A percentile compares a stretch with the other conserved stretches of the same genome.
These are phyloP conservation scores for Yamadazyma atmosphaerica DNA, from an alignment of 1,139 yeast genomes.

Conservation along the genomic window DNA sequence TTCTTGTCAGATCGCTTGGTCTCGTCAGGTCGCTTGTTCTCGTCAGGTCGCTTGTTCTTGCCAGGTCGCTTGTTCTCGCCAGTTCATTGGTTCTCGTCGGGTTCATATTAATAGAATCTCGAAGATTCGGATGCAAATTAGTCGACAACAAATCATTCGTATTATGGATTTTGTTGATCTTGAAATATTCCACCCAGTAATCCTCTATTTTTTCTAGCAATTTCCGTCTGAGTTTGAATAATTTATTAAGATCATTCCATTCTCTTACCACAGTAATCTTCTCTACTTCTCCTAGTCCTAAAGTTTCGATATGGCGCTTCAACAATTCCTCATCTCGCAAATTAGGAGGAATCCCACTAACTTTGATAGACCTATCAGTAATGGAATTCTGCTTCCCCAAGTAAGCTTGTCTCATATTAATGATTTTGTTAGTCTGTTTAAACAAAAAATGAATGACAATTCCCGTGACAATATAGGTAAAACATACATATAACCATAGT, in stretches of 20 bases:
- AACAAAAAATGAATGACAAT: conserved; percentile 35
- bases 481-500: conserved; percentile 42
- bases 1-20: no score
- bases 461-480: conserved; percentile 43
- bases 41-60: conserved; percentile 5
- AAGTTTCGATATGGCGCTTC: conserved; percentile 69
- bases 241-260: conserved; percentile 70
- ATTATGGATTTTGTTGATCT: conserved; percentile 32
- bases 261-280: conserved; percentile 78
- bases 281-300: conserved; percentile 80
- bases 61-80: no score
- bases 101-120: conserved; percentile 28
- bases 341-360: conserved; percentile 65
- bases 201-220: conserved; percentile 62
- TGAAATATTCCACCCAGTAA: conserved; percentile 75
- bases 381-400: conserved; percentile 45
- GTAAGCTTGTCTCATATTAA: conserved; percentile 41
- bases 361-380: conserved; percentile 47
- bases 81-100: no score
- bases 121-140: conserved; percentile 27
- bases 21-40: neutral
- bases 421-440: conserved; percentile 36
- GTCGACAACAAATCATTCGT: conserved; percentile 30
- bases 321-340: conserved; percentile 69
- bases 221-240: conserved; percentile 59